A percentile compares a stretch with the other conserved stretches of the same genome.
Evolutionary conservation across 2,329 filamentous ascomycete species (phyloP).

Genomic region (Venturia effusa): DNA sequence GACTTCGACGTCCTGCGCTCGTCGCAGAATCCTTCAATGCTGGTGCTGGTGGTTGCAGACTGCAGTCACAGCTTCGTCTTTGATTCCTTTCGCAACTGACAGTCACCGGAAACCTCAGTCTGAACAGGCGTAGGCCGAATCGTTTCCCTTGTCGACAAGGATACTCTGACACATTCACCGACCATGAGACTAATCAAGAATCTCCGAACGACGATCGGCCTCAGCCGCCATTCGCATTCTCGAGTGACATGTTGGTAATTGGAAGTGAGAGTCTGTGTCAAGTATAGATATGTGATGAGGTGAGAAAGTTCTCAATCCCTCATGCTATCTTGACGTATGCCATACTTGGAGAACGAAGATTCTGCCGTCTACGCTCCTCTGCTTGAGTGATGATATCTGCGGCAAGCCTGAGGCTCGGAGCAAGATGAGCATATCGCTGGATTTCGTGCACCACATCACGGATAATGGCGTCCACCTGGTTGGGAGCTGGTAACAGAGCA

Average conservation of each 20-base stretch:
- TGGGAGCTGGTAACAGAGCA: constrained; percentile 47
- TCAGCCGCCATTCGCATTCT: not conserved
- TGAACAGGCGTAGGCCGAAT: not conserved
- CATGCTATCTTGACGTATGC: constrained; percentile 6
- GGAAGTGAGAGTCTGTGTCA: not conserved
- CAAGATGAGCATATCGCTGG: constrained; percentile 61
- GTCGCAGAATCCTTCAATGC: not conserved
- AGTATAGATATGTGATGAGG: not conserved
- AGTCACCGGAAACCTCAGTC: not conserved
- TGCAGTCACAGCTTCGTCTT: not conserved
- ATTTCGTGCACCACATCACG: constrained; percentile 67
- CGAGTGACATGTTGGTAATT: not conserved
- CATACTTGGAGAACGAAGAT: constrained; percentile 27
- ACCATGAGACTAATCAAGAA: not conserved
- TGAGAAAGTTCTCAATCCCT: not conserved
- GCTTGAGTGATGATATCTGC: constrained; percentile 74
- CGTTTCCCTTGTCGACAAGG: not conserved
- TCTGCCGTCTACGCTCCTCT: constrained; percentile 55
- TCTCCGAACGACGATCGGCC: no score
- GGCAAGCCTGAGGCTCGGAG: constrained; percentile 65
- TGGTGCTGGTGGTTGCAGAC: not conserved
- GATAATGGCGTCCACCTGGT: constrained; percentile 62
- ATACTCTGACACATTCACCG: not conserved
- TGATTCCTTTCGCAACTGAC: not conserved
- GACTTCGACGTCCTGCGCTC: not conserved